phyloP scores from a whole-genome alignment of 148 eudicot species.

The Chenopodium suecicum region DNA sequence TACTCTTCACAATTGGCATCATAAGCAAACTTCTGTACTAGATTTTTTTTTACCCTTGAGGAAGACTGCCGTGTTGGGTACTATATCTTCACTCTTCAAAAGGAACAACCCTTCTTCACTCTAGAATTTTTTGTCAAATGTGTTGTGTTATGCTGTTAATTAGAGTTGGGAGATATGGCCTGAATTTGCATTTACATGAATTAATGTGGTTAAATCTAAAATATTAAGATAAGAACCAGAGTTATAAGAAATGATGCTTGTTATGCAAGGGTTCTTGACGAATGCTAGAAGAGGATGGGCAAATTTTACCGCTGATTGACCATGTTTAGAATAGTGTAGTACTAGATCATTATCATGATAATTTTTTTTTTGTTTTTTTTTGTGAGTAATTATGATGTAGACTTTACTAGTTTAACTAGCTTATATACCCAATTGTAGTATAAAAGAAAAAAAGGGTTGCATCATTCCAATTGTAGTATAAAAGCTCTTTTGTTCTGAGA shows the following conservation, averaged over 20 bases:
- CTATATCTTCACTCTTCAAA: background rate
- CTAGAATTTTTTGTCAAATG: background rate
- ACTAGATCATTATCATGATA: too few species aligned
- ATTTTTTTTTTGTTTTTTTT: too few species aligned
- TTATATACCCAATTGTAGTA: too few species aligned
- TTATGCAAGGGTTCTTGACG: background rate
- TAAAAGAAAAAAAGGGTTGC: too few species aligned
- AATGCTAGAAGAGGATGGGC: background rate
- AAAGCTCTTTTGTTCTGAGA: too few species aligned
- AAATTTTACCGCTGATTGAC: background rate
- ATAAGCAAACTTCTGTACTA: background rate
- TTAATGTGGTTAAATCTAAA: background rate
- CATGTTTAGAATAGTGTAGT: background rate
- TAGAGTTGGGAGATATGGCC: background rate
- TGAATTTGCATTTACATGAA: background rate
- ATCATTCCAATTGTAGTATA: too few species aligned
- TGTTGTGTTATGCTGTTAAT: too few species aligned
- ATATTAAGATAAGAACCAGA: background rate
- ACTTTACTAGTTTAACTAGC: too few species aligned
- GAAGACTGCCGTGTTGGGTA: background rate
- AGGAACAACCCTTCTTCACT: too few species aligned
- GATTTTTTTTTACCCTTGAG: background rate
- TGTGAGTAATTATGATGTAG: too few species aligned
- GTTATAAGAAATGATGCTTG: background rate
- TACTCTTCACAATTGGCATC: background rate